Conservation (phyloP, 768 basidiomycete species). For the Dioszegia crocea region DNA sequence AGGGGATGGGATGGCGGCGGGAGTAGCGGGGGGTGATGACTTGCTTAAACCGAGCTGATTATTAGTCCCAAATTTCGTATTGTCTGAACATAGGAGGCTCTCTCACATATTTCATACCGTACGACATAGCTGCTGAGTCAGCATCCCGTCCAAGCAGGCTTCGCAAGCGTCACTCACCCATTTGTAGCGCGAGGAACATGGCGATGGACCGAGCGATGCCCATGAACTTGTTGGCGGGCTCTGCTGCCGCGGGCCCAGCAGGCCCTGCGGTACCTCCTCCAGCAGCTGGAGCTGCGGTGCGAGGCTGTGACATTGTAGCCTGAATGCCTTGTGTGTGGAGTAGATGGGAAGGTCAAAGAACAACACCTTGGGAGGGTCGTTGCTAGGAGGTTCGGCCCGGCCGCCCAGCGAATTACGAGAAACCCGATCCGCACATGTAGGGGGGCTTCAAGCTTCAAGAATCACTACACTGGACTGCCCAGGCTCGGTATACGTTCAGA, state of each 20-base stretch:
- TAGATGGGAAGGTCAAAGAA: background rate
- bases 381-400: too few relatives aligned
- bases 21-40: conserved; percentile 3
- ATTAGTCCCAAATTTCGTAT: background rate
- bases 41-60: conserved; percentile 18
- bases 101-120: conserved; percentile 41
- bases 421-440: too few relatives aligned
- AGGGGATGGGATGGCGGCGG: conserved; percentile 5
- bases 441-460: too few relatives aligned
- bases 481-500: too few relatives aligned
- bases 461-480: too few relatives aligned
- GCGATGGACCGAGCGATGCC: conserved; percentile 16
- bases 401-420: too few relatives aligned
- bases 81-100: background rate
- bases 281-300: conserved; percentile 5
- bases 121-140: conserved; percentile 27
- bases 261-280: conserved; percentile 12
- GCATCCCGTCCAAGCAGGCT: background rate
- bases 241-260: conserved; percentile 5
- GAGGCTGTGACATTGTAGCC: conserved; percentile 12
- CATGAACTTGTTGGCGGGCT: conserved; percentile 6
- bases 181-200: conserved; percentile 34
- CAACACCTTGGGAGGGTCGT: background rate
- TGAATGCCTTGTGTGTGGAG: background rate
- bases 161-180: conserved; percentile 20